Base-by-base conservation (phyloP, 768 basidiomycete species). In the Suillus paluster region DNA sequence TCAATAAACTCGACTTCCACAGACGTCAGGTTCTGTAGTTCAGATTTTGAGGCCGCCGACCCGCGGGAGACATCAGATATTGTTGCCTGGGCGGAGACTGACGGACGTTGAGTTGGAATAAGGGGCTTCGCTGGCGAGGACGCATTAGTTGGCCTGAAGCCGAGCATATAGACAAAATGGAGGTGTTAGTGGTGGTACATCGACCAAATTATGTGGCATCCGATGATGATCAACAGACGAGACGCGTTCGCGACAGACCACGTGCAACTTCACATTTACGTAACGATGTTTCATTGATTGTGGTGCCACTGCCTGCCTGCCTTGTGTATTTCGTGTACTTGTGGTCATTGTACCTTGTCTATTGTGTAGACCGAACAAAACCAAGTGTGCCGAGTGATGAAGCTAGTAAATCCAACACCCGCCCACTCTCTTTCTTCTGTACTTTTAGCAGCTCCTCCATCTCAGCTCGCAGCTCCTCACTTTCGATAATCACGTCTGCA, bases 381-480 rank as follows among this genome's bases (percentile, higher is more conserved):
- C 85, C 81, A 52, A 95, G 72, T 33, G 87, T 91, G 45, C 92
- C 92, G 61, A 93, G 72, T 3, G 89, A 91, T 5, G 87, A 86
- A 21, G 89, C 80, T 58, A 93, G 83, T 53, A 93, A 80, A 71
- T 91, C 90, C 57, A 92, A 71, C 63, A 99, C 79, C 52, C 94
- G 81, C 66, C 84, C 85, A 66, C 90, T 91, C 79, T 98, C 95
- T 72, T 79, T 85, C 69, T 79, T 75, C 74, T 98, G 96, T 65
- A 86, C 84, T 36, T 76, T 80, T 66, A 83, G 73, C 59, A 99
- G 72, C 61, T 69, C 78, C 67, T 86, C 80, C 70, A 99, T 67
- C 21, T 81, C 81, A 4, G 70, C 71, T 58, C 77, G 76, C 63
- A 96, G 68, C 73, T 95, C 95, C 3, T 74, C 72, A 70, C 92